These are phyloP conservation scores for Raphidocelis subcapitata DNA, from an alignment of 139 green algal species.

Conservation along the genomic window DNA sequence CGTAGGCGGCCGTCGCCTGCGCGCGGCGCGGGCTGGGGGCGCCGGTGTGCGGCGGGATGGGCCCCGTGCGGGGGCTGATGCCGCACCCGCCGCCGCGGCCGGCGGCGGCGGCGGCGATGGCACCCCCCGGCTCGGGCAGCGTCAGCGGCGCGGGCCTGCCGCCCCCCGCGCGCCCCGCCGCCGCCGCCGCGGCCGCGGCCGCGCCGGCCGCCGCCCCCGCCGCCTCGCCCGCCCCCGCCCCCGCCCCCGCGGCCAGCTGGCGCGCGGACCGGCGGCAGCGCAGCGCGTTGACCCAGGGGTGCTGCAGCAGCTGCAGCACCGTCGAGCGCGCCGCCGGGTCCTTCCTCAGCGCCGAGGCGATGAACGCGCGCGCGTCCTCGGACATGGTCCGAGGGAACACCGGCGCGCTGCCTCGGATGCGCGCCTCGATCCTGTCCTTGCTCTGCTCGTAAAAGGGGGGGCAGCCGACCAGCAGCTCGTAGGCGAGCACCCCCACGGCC, in stretches of 20 bases:
- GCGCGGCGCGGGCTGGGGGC: too few relatives aligned
- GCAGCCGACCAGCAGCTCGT: conserved; percentile 44
- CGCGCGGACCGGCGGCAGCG: conserved; percentile 39
- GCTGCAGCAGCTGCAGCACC: conserved; percentile 45
- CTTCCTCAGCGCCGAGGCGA: conserved; percentile 41
- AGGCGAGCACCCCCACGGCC: conserved; percentile 43
- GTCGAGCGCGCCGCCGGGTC: conserved; percentile 44
- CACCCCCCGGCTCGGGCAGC: too few relatives aligned
- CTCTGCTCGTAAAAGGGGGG: conserved; percentile 36
- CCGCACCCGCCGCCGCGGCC: too few relatives aligned
- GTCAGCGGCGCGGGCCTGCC: too few relatives aligned
- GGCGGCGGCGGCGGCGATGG: too few relatives aligned
- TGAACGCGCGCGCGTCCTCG: conserved; percentile 44
- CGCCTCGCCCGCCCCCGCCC: not conserved
- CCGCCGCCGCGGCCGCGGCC: too few relatives aligned
- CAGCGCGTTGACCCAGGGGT: conserved; percentile 54
- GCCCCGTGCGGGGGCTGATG: too few relatives aligned
- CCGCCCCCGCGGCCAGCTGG: not conserved
- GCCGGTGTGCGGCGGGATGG: too few relatives aligned
- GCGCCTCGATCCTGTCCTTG: conserved; percentile 11
- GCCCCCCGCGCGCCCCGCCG: too few relatives aligned
- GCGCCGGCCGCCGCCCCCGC: not conserved
- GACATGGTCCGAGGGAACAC: conserved; percentile 36
- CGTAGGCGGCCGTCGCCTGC: too few relatives aligned
- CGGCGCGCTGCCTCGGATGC: conserved; percentile 13